Evolutionary conservation across 106 monocot genomes (phyloP).

Genomic region (Xerophyta viscosa): DNA sequence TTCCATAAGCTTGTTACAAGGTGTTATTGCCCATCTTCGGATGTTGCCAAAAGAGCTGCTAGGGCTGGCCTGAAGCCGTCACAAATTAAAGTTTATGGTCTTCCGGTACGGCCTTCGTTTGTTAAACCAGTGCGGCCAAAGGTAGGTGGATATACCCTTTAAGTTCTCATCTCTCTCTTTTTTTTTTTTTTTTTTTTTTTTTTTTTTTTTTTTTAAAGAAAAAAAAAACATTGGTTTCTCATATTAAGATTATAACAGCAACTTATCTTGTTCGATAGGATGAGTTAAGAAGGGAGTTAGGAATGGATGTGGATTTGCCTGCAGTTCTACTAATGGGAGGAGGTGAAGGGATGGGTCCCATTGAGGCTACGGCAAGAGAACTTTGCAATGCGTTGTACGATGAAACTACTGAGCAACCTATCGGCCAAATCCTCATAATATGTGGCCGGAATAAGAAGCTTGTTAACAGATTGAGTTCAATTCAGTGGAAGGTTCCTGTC

Average conservation of each 20-base stretch:
- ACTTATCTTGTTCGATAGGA: slow-evolving; percentile 21
- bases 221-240: too few species aligned
- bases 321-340: slow-evolving; percentile 96
- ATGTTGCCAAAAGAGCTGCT: slow-evolving; percentile 80
- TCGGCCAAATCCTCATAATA: slow-evolving; percentile 81
- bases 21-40: slow-evolving; percentile 93
- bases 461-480: slow-evolving; percentile 42
- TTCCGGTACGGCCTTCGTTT: slow-evolving; percentile 95
- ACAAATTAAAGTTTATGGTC: slow-evolving; percentile 94
- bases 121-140: slow-evolving; percentile 65
- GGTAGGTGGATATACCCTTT: too few species aligned
- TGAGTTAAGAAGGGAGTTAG: slow-evolving; percentile 72
- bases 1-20: slow-evolving; percentile 97
- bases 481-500: slow-evolving; percentile 90
- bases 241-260: not conserved
- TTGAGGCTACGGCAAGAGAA: slow-evolving; percentile 87
- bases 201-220: too few species aligned
- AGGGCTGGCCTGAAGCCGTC: slow-evolving; percentile 76
- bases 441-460: slow-evolving; percentile 92
- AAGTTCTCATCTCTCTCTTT: too few species aligned
- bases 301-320: slow-evolving; percentile 85
- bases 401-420: slow-evolving; percentile 51
- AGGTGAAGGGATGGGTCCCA: slow-evolving; percentile 99
- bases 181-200: too few species aligned
- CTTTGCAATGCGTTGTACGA: slow-evolving; percentile 65